Percentiles rank a stretch among this genome's conserved stretches.
Evolutionary conservation across 495 filamentous ascomycete genomes (phyloP).

Genomic region (Chaetomium tenue): DNA sequence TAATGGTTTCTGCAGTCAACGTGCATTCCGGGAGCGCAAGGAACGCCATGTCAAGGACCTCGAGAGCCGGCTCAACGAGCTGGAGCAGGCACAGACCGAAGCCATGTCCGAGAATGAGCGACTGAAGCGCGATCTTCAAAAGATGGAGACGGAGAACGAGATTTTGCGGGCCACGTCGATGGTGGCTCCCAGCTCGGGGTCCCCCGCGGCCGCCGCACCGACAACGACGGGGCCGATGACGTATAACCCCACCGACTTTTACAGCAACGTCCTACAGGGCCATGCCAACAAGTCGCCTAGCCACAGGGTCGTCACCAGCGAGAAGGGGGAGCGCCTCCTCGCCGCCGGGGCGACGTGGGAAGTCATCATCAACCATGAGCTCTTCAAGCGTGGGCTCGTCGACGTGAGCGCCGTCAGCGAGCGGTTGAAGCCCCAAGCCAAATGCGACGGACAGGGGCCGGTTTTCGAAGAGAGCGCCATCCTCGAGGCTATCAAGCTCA

Average conservation of each 20-base stretch:
- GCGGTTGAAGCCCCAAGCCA: conserved; percentile 68
- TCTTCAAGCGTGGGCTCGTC: conserved; percentile 77
- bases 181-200: conserved; percentile 29
- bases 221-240: conserved; percentile 65
- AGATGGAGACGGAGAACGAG: conserved; percentile 84
- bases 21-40: conserved; percentile 95
- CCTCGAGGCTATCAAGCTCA: conserved; percentile 71
- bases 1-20: conserved; percentile 60
- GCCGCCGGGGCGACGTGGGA: conserved; percentile 87
- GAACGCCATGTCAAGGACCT: conserved; percentile 91
- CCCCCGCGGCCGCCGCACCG: conserved; percentile 30
- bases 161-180: conserved; percentile 79
- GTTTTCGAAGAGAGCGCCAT: conserved; percentile 81
- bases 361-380: conserved; percentile 76
- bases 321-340: conserved; percentile 71
- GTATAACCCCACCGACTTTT: conserved; percentile 73
- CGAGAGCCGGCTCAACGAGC: conserved; percentile 75
- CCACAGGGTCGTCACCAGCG: conserved; percentile 67
- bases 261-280: conserved; percentile 52
- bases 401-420: conserved; percentile 79
- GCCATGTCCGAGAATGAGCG: conserved; percentile 70
- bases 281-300: conserved; percentile 59
- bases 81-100: conserved; percentile 56
- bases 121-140: conserved; percentile 75
- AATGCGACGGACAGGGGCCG: conserved; percentile 87